Percentiles rank a stretch among this genome's conserved stretches.
phyloP scores from a whole-genome alignment of 2,329 filamentous ascomycete genomes.

The Trichoderma aggressivum region DNA sequence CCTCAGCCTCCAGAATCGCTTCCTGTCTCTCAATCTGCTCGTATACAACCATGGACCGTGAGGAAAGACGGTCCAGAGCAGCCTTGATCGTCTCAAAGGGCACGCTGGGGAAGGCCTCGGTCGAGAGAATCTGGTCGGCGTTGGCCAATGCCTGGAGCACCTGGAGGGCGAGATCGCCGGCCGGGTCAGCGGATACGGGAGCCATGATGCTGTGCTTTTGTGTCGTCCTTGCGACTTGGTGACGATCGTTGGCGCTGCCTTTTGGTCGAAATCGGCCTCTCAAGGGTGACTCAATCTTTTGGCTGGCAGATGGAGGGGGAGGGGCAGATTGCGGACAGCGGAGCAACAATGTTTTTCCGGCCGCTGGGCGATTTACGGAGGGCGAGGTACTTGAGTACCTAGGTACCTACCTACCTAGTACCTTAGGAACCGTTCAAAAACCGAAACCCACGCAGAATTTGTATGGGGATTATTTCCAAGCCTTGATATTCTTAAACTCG shows the following conservation, averaged over 20 bases:
- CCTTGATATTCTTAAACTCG: too few relatives aligned
- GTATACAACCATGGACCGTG: conserved; percentile 83
- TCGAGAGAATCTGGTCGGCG: conserved; percentile 63
- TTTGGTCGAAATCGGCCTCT: conserved; percentile 3
- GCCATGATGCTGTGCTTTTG: conserved; percentile 7
- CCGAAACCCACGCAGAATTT: too few relatives aligned
- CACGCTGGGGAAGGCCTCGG: conserved; percentile 64
- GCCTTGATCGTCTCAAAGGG: conserved; percentile 74
- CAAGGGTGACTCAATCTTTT: conserved; percentile 19
- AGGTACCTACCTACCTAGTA: too few relatives aligned
- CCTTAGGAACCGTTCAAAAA: too few relatives aligned
- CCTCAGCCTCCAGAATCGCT: conserved; percentile 71
- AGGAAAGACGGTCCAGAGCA: conserved; percentile 79
- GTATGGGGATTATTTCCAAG: too few relatives aligned
- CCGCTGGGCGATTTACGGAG: conserved; percentile 6
- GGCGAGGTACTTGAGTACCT: background rate
- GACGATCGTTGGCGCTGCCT: conserved; percentile 3
- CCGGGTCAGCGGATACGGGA: conserved; percentile 5
- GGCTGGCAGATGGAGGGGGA: conserved; percentile 18
- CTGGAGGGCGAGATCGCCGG: conserved; percentile 58
- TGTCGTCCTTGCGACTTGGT: background rate
- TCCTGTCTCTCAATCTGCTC: conserved; percentile 79
- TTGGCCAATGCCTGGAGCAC: conserved; percentile 65
- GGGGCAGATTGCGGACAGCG: conserved; percentile 16
- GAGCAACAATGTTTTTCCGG: conserved; percentile 19